Base-by-base conservation (phyloP, 129 eudicot genomes). In the Ambrosia trifida region DNA sequence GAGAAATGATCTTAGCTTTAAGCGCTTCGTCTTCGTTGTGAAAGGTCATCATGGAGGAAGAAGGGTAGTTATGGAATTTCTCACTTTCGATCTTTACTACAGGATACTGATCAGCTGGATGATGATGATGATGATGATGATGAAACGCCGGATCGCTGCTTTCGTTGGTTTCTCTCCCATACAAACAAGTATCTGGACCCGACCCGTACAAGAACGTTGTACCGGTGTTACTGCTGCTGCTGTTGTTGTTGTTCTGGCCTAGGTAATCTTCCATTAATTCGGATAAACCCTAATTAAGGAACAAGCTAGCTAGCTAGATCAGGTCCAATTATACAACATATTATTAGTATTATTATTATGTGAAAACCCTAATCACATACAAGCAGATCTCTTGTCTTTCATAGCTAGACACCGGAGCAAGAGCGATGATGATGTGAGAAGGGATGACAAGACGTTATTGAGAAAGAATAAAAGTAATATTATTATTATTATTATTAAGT, bases 1-100 rank as follows among this genome's bases (percentile, higher is more conserved):
- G 98, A 46, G 96, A 87, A 5, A 93, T 82, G 8, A 93, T 93
- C 84, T 89, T 93, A 30, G 96, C 96, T 78, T 93, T 93, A 0
- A 89, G 80, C 62, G 90, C 83, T 52, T 88, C 91, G 72, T 79
- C 89, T 61, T 86, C 89, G 10, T 58, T 47, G 64, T 67, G 24
- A 63, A 71, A 64, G 61, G 76, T 71, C 40, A 82, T 45, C 16
- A 81, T 3, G n/a, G 89, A 73, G n/a, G 89, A 73, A 31, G 96
- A 69, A 31, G 97, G 87, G 76, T 80, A 79, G 64, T 77, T 70
- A 61, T 78, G 79, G 46, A 73, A 85, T 52, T 75, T 87, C 6
- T 81, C 87, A 9, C 57, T 78, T 86, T 92, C 98, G 46, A 87
- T 92, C 82, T 92, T 92, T 8, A 88, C 96, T 1, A 45, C 65